Evolutionary conservation across 2,329 filamentous ascomycete species (phyloP), one percentile per base, ranked within the genome.

Genomic region (Sclerotiophoma versabilis): DNA sequence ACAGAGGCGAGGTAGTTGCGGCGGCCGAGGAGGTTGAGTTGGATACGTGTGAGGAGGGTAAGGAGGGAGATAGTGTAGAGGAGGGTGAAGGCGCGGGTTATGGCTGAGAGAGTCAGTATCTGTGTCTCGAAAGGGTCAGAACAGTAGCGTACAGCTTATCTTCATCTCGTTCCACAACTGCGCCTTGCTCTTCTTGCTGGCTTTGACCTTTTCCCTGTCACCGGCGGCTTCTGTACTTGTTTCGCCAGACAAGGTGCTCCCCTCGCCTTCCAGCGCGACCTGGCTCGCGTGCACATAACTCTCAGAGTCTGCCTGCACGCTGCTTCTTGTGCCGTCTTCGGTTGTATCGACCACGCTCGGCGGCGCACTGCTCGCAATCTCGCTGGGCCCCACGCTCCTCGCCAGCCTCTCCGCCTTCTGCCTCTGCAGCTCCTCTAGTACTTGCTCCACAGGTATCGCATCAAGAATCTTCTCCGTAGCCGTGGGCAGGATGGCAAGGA

Each of bases 151-250:
- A 96, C 92, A 93, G 77, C 89, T 92, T 64, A 98, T 96, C 71
- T 96, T 97, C 76, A 99, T 84, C 71, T 99, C 93, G 74, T 96
- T 93, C 95, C 95, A 99, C 37, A 99, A 81, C 78, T 98, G 93
- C 43, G 91, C 86, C 83, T 98, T 98, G 57, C 87, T 92, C 78
- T 89, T 93, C 74, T 87, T 91, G 55, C 83, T 82, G 55, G 80
- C 72, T 68, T 81, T 91, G 54, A 82, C 29, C 27, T 38, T 82
- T 54, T 80, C 72, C 66, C 80, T 60, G 30, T 81, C 77, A 6
- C 54, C 49, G 5, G 43, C 52, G 11, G 44, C 83, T 79, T 3
- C 81, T 9, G 14, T 41, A 15, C 86, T 57, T 10, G 32, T 26
- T 79, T 77, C 68, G 15, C 42, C 36, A 19, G 49, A 45, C 41